These are phyloP conservation scores for Ampelocalamus luodianensis DNA, from an alignment of 176 grass and related monocot genomes.

Conservation along the genomic window DNA sequence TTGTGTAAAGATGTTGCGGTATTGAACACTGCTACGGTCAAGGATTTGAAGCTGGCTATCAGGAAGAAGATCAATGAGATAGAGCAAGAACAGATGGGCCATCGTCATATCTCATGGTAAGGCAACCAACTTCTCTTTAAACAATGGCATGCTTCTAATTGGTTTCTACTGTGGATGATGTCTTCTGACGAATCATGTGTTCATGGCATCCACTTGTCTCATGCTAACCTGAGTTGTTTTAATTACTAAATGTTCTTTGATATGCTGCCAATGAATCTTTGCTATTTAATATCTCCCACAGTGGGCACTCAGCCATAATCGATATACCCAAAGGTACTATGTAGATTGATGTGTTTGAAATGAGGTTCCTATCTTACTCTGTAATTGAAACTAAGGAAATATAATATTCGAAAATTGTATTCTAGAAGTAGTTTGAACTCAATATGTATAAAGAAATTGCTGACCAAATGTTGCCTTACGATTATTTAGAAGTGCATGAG, in stretches of 20 bases:
- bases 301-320: not conserved
- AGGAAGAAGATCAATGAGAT: conserved; percentile 86
- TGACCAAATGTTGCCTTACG: not conserved
- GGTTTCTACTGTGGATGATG: not conserved
- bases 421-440: not conserved
- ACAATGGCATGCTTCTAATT: not conserved
- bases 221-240: not conserved
- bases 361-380: not conserved
- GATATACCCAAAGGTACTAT: not conserved
- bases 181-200: not conserved
- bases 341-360: not conserved
- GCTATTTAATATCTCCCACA: not conserved
- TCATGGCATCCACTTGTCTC: not conserved
- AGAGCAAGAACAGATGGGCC: conserved; percentile 78
- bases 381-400: not conserved
- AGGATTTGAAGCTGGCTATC: conserved; percentile 86
- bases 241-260: not conserved
- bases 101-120: conserved; percentile 93
- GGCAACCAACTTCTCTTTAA: not conserved
- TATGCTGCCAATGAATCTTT: not conserved
- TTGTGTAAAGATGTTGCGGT: conserved; percentile 61
- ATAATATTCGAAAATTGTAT: conserved; percentile 9
- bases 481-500: not conserved
- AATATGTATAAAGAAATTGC: no score
- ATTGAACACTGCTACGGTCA: conserved; percentile 69